Conservation (phyloP, 345 rosid species). For the Adansonia digitata region DNA sequence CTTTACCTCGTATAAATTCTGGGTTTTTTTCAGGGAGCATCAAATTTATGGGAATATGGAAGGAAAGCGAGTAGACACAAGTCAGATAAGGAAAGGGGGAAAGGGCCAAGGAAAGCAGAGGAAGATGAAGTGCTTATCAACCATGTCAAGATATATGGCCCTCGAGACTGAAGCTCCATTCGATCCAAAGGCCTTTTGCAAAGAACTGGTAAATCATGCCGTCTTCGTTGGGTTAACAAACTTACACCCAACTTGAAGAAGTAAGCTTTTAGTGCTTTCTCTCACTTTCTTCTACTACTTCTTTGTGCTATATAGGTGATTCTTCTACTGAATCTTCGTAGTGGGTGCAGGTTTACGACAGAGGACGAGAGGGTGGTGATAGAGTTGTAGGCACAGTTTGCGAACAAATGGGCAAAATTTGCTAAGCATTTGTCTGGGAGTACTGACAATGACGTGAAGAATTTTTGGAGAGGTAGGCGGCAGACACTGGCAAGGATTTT, state of each 20-base stretch:
- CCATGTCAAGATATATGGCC: conserved; percentile 71
- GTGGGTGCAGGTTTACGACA: conserved; percentile 83
- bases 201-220: conserved; percentile 90
- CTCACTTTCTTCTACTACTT: neutral
- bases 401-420: conserved; percentile 94
- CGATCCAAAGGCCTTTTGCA: conserved; percentile 95
- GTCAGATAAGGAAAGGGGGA: conserved; percentile 56
- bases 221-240: conserved; percentile 97
- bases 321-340: conserved; percentile 8
- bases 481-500: conserved; percentile 75
- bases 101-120: conserved; percentile 90
- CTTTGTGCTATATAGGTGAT: neutral
- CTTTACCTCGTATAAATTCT: neutral
- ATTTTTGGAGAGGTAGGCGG: conserved; percentile 92
- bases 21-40: too few relatives aligned
- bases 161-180: conserved; percentile 99
- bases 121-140: conserved; percentile 74
- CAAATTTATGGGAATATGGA: conserved; percentile 35
- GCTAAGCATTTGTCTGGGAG: conserved; percentile 80
- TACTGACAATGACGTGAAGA: conserved; percentile 93
- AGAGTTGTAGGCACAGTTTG: conserved; percentile 74
- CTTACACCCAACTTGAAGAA: conserved; percentile 87
- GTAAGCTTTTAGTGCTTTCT: conserved; percentile 28
- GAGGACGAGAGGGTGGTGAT: conserved; percentile 92
- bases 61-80: conserved; percentile 36